Conservation (phyloP, 108 stramenopile genomes). For the Bacterosira constricta region DNA sequence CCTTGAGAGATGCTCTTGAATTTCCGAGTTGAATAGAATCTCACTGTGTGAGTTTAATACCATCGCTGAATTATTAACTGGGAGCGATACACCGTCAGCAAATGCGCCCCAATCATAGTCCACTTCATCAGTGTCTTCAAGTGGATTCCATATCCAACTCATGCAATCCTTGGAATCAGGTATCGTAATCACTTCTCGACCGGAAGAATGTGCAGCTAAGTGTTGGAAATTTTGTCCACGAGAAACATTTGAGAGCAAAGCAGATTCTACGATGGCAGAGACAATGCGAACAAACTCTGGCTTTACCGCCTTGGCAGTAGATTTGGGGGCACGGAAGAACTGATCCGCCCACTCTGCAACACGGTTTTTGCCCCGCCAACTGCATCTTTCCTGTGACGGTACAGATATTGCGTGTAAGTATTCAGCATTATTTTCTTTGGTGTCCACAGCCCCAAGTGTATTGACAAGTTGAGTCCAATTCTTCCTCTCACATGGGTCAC, state of each 20-base stretch:
- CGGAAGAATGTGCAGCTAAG: not conserved
- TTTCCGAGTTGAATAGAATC: not conserved
- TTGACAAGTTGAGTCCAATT: constrained; percentile 23
- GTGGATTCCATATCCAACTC: constrained; percentile 30
- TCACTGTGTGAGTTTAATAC: not conserved
- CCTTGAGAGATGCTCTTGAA: constrained; percentile 2
- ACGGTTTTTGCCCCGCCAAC: not conserved
- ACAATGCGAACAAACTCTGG: constrained; percentile 24
- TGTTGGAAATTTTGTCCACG: not conserved
- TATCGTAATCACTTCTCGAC: not conserved
- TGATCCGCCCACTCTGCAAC: constrained; percentile 14
- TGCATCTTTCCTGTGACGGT: not conserved
- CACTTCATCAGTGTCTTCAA: not conserved
- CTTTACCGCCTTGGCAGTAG: constrained; percentile 11
- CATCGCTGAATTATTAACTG: not conserved
- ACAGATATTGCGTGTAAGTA: not conserved
- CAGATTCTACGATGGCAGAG: not conserved
- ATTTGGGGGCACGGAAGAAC: constrained; percentile 25
- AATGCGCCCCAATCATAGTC: not conserved
- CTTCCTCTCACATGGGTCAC: constrained; percentile 11
- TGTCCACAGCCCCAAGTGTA: constrained; percentile 5
- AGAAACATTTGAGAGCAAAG: not conserved
- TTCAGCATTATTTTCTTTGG: not conserved
- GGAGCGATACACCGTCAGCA: not conserved
- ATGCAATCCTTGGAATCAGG: constrained; percentile 20